These are phyloP conservation scores for Bruguiera gymnorhiza DNA, from an alignment of 345 rosid genomes.

Conservation along the genomic window DNA sequence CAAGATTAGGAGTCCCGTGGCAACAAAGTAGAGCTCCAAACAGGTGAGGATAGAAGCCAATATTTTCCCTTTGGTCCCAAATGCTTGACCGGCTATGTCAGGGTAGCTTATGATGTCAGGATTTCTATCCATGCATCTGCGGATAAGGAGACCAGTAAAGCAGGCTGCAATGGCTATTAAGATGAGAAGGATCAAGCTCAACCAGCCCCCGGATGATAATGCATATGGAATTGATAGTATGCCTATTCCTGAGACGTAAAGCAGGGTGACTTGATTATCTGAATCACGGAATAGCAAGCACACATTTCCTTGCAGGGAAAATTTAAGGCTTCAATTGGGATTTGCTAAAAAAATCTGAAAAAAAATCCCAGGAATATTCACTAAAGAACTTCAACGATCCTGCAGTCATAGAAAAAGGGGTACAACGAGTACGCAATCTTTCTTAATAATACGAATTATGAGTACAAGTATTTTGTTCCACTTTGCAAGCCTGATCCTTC, in stretches of 20 bases:
- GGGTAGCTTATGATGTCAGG: constrained; percentile 30
- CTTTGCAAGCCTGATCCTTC: too few species aligned
- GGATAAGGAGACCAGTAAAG: constrained; percentile 37
- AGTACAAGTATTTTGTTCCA: too few species aligned
- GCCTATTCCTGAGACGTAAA: constrained; percentile 30
- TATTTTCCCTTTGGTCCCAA: constrained; percentile 41
- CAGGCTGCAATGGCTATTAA: constrained; percentile 34
- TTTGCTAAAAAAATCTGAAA: too few species aligned
- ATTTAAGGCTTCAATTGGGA: too few species aligned
- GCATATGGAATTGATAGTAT: constrained; percentile 48
- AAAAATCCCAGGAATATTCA: too few species aligned
- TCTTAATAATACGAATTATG: too few species aligned
- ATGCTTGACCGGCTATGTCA: constrained; percentile 38
- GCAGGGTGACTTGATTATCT: too few species aligned
- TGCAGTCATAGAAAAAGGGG: too few species aligned
- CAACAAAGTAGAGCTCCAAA: constrained; percentile 45
- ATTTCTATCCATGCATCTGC: constrained; percentile 37
- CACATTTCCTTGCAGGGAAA: too few species aligned
- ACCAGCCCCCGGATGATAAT: constrained; percentile 48
- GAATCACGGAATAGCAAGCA: too few species aligned
- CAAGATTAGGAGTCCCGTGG: constrained; percentile 41
- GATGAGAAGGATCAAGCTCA: constrained; percentile 36
- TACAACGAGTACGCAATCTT: too few species aligned
- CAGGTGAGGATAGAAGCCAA: constrained; percentile 37
- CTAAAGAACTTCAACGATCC: too few species aligned